These are phyloP conservation scores for Sanguinoderma infundibulare DNA, from an alignment of 1,284 basidiomycete species.

Conservation along the genomic window DNA sequence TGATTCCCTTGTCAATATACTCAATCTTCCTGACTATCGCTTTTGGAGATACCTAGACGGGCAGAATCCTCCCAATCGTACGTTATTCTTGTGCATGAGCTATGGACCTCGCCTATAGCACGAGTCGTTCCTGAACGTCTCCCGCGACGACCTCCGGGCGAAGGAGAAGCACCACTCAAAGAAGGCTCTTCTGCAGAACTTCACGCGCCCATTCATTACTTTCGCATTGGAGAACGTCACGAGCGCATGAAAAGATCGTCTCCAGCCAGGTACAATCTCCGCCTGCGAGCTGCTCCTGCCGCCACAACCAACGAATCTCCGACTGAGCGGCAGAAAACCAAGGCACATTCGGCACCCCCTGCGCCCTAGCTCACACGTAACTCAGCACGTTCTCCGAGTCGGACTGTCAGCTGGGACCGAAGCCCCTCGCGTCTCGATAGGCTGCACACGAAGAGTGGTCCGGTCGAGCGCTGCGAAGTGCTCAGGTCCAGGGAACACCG, in stretches of 20 bases:
- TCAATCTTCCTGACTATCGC: neutral
- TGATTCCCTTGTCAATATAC: neutral
- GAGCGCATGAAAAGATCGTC: neutral
- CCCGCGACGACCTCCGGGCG: neutral
- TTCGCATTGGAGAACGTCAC: neutral
- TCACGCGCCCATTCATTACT: neutral
- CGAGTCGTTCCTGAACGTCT: neutral
- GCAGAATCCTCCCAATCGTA: neutral
- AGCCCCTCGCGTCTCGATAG: neutral
- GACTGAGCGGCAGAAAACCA: conserved; percentile 8
- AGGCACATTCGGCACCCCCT: neutral
- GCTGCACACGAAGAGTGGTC: neutral
- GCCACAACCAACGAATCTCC: conserved; percentile 2
- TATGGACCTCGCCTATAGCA: neutral
- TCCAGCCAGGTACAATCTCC: conserved; percentile 1
- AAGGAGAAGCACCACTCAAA: neutral
- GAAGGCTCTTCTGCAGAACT: neutral
- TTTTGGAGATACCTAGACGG: neutral
- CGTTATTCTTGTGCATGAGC: neutral
- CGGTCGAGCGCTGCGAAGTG: neutral
- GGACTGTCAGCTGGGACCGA: conserved; percentile 2
- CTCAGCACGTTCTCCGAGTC: conserved; percentile 15
- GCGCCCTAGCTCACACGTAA: neutral
- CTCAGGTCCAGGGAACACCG: neutral
- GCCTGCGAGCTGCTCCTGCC: neutral